Evolutionary conservation across 2,329 filamentous ascomycete species (phyloP), one percentile per base, ranked within the genome.

Genomic region (Byssochlamys sp.): DNA sequence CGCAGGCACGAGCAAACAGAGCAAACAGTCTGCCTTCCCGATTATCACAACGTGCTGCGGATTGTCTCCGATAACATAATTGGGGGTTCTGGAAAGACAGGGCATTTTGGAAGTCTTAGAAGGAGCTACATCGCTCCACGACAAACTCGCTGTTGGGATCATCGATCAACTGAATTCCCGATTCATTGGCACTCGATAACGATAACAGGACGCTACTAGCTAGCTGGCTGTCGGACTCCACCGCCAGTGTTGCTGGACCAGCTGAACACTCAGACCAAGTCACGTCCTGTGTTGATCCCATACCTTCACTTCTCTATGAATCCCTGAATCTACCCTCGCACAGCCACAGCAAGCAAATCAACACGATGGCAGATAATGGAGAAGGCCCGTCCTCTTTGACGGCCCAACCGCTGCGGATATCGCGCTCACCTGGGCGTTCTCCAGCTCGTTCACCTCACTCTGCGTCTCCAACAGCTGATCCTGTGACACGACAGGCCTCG

Each of bases 401-500:
- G 55, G 57, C 65, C 59, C 67, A 60, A 53, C 67, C 71, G 57
- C 59, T 70, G 59, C 69, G 68, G 52, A 68, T 73, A 61, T 62
- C 69, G 25, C 19, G 27, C 49, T 51, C 25, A 28, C 4, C 25
- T 28, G 25, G 55, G 64, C 69, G 27, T 66, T 68, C 31, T 63
- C 66, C n/a, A 61, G 62, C 56, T 45, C 67, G 65, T 19, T 69
- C 62, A 12, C 39, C 59, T 52, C 65, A 57, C 33, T 58, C 71
- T 26, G 67, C 66, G 12, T 77, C 76, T 33, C 73, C 74, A 50
- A 63, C 67, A 26, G 62, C 69, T 51, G 76, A 77, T 28, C 77
- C 77, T 25, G 69, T 77, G 31, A 74, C 74, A 48, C 73, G 79
- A 67, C 80, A 80, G 57, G 75, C 77, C 25, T 80, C 80, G 14